These are phyloP conservation scores for Ajuga reptans DNA, from an alignment of 305 asterid species.

Conservation along the genomic window DNA sequence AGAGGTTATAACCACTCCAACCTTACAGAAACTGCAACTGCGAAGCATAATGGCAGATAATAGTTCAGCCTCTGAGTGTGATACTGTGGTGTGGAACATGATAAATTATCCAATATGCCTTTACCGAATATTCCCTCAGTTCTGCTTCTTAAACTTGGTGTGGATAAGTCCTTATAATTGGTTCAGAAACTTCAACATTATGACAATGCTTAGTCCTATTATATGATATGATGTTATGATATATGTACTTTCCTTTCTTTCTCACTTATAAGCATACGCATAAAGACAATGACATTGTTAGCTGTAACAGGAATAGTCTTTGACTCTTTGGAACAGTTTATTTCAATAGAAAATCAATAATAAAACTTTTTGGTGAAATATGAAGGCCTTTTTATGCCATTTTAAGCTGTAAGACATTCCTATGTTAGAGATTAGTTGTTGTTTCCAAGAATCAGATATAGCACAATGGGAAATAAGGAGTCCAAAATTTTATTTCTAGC, in stretches of 20 bases:
- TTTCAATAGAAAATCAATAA: not conserved
- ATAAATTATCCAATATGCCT: not conserved
- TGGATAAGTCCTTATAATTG: not conserved
- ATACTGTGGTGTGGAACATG: not conserved
- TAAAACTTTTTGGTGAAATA: not conserved
- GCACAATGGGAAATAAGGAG: too few relatives aligned
- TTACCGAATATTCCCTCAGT: not conserved
- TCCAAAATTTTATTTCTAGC: too few relatives aligned
- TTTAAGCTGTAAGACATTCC: too few relatives aligned
- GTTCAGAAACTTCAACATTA: not conserved
- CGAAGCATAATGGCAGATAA: not conserved
- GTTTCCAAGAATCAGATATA: too few relatives aligned
- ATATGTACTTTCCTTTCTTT: not conserved
- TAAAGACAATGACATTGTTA: not conserved
- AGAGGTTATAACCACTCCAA: constrained; percentile 2
- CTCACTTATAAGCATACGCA: not conserved
- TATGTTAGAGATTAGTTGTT: too few relatives aligned
- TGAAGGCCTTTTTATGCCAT: not conserved
- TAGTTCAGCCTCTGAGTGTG: not conserved
- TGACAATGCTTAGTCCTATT: not conserved
- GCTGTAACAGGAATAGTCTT: not conserved
- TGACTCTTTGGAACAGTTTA: not conserved
- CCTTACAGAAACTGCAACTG: not conserved
- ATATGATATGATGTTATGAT: not conserved
- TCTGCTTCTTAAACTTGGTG: not conserved